Evolutionary conservation across 495 filamentous ascomycete species (phyloP), one percentile per base, ranked within the genome.

Genomic region (Oidiodendron maius): DNA sequence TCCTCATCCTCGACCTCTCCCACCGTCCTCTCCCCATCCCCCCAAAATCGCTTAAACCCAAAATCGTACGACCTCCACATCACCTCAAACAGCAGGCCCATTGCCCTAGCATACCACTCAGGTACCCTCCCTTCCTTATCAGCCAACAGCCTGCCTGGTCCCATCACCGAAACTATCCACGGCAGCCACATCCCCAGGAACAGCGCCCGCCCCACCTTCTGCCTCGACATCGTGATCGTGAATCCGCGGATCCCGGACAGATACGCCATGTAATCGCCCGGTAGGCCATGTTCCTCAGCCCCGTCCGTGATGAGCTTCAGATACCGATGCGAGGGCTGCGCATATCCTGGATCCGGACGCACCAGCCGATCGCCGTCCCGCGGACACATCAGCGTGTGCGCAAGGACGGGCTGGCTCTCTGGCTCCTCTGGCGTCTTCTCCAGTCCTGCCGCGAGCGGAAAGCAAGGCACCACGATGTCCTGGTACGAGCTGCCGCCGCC

Each of bases 261-360:
- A 61, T 90, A 91, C 2, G 56, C 62, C 48, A 75, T 74, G 59
- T 96, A 98, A 26, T 85, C 79, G 0, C 68, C 51, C 0, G 93
- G 93, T 0, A 98, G 70, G 10, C 73, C 69, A 62, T 90, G 83
- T 63, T 98, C 88, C 8, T 63, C 64, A 4, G 89, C 89, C 8
- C 93, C 93, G 48, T 78, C 75, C 16, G 69, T 75, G 53, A 98
- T 76, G 18, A 97, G 69, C 20, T 78, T 74, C 4, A 97, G 71
- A 59, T 98, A 97, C 0, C 91, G 79, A 15, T 76, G 71, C 3
- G 88, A 95, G 0, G 93, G 79, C 62, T 97, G 89, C 2, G 89
- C 85, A 56, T 87, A 86, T 42, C 67, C 64, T 2, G 77, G 73
- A 46, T 84, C 72, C 3, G 82, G 81, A 10, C 87, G 81, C 56